A percentile compares a stretch with the other conserved stretches of the same genome.
These are phyloP conservation scores for Saturnispora besseyi DNA, from an alignment of 805 yeast species.

Conservation along the genomic window DNA sequence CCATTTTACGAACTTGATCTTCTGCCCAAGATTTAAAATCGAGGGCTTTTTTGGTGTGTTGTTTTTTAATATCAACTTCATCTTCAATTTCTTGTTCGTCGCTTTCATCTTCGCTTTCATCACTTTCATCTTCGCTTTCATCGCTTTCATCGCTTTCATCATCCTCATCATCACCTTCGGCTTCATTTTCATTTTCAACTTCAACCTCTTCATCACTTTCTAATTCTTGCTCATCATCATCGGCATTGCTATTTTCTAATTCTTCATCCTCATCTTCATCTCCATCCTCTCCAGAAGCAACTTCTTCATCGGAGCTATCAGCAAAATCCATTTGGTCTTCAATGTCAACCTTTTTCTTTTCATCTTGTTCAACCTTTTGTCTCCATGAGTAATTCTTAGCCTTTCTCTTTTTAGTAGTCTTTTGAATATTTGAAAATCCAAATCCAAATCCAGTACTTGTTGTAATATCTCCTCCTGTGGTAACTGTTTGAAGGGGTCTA, in stretches of 20 bases:
- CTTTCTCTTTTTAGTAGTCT: slow-evolving; percentile 32
- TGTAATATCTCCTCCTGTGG: slow-evolving; percentile 1
- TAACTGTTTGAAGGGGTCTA: slow-evolving; percentile 44
- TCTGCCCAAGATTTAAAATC: slow-evolving; percentile 89
- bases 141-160: slow-evolving; percentile 25
- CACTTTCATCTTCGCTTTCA: slow-evolving; percentile 27
- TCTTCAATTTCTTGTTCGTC: slow-evolving; percentile 26
- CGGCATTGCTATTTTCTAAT: slow-evolving; percentile 17
- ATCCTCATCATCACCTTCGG: slow-evolving; percentile 25
- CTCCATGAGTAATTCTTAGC: slow-evolving; percentile 71
- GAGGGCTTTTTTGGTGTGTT: slow-evolving; percentile 42
- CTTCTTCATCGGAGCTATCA: slow-evolving; percentile 15
- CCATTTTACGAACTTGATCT: slow-evolving; percentile 52
- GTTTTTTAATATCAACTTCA: slow-evolving; percentile 30
- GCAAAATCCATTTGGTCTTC: slow-evolving; percentile 60
- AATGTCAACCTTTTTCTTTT: slow-evolving; percentile 30
- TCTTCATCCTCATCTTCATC: slow-evolving; percentile 20
- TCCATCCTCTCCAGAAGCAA: slow-evolving; percentile 10
- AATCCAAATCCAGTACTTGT: slow-evolving; percentile 64
- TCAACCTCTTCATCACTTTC: slow-evolving; percentile 22
- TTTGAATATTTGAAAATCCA: slow-evolving; percentile 49
- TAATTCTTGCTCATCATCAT: slow-evolving; percentile 25
- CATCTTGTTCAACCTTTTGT: slow-evolving; percentile 41
- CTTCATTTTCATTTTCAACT: slow-evolving; percentile 22
- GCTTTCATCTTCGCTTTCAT: slow-evolving; percentile 24